Percentiles rank a stretch among this genome's conserved stretches.
These are phyloP conservation scores for Berberis thunbergii DNA, from an alignment of 164 flowering plant species.

Conservation along the genomic window DNA sequence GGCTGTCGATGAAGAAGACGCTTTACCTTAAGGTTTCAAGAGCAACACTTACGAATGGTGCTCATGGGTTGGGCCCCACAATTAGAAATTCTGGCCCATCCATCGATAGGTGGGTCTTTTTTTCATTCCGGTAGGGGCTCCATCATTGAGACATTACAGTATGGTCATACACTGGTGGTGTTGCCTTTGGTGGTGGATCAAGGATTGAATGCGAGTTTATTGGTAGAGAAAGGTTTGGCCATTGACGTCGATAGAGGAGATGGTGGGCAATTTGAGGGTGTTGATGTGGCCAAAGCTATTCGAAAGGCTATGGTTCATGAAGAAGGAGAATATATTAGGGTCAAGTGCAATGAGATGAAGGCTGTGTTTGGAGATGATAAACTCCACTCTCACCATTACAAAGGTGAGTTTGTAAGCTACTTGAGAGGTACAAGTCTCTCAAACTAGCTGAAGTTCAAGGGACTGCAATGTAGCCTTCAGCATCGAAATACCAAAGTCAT, in stretches of 20 bases:
- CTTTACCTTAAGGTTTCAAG: background rate
- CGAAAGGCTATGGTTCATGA: background rate
- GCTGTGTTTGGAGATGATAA: background rate
- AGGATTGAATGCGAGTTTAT: background rate
- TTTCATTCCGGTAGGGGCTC: slow-evolving; percentile 1
- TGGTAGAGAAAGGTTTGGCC: slow-evolving; percentile 2
- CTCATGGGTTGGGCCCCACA: slow-evolving; percentile 1
- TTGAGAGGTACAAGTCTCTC: no score
- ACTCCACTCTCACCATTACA: no score
- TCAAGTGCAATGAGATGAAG: background rate
- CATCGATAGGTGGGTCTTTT: background rate
- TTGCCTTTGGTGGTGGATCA: background rate
- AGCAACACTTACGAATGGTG: background rate
- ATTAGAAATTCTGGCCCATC: background rate
- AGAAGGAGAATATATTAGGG: background rate
- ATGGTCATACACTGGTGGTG: background rate
- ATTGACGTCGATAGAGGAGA: background rate
- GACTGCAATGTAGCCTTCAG: no score
- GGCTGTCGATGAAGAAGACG: background rate
- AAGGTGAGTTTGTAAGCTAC: no score
- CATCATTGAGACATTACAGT: background rate
- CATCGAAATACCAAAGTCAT: no score
- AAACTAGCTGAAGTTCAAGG: no score
- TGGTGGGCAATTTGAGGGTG: background rate
- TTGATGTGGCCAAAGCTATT: background rate